A percentile compares a stretch with the other conserved stretches of the same genome.
phyloP scores from a whole-genome alignment of 1,284 basidiomycete genomes.

The Tilletia horrida region DNA sequence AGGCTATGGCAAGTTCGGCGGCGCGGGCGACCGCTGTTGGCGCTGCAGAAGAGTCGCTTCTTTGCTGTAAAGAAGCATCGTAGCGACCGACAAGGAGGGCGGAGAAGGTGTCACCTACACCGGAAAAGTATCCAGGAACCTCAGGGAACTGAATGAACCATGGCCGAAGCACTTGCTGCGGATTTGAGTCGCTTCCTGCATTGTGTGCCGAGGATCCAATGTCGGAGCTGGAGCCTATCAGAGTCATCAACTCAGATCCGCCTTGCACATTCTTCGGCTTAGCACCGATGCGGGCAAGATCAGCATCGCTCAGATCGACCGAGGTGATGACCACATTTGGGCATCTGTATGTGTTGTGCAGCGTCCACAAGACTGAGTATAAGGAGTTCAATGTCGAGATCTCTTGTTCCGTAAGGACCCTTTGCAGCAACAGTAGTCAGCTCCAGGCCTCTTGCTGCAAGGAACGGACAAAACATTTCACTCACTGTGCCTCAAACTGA shows the following conservation, averaged over 20 bases:
- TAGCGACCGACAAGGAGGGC: constrained; percentile 85
- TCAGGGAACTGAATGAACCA: constrained; percentile 74
- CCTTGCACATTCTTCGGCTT: constrained; percentile 22
- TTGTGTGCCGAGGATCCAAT: constrained; percentile 12
- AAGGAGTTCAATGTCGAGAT: constrained; percentile 69
- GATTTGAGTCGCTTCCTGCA: neutral
- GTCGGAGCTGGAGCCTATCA: constrained; percentile 53
- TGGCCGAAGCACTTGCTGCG: constrained; percentile 23
- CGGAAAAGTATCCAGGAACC: constrained; percentile 87
- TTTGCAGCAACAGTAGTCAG: constrained; percentile 64
- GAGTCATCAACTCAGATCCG: constrained; percentile 40
- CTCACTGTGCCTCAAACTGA: constrained; percentile 95
- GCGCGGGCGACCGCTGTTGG: constrained; percentile 62
- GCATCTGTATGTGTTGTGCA: constrained; percentile 73
- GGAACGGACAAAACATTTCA: constrained; percentile 25
- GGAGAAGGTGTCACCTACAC: constrained; percentile 95
- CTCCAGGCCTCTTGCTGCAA: constrained; percentile 8
- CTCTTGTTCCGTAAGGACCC: constrained; percentile 39
- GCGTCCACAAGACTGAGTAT: constrained; percentile 65
- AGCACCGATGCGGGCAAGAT: constrained; percentile 35
- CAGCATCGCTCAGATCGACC: constrained; percentile 58
- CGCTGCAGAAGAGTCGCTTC: constrained; percentile 9
- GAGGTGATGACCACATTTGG: constrained; percentile 90
- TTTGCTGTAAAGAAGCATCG: constrained; percentile 33
- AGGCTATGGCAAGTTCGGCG: constrained; percentile 65